These are phyloP conservation scores for Heliocybe sulcata DNA, from an alignment of 1,284 basidiomycete species.

Conservation along the genomic window DNA sequence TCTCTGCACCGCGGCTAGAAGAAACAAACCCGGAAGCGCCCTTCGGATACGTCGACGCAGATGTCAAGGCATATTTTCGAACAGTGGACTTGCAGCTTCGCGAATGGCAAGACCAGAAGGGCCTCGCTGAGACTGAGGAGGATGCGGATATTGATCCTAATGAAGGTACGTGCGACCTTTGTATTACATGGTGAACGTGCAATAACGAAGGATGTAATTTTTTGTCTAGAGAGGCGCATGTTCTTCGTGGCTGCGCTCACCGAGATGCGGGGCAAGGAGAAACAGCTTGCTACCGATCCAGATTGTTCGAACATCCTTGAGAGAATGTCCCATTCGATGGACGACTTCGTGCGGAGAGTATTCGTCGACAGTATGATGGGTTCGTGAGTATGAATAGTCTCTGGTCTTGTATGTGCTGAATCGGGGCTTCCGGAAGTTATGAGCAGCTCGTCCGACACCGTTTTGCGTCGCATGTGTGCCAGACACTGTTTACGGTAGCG, in stretches of 20 bases:
- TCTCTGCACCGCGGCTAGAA: constrained; percentile 26
- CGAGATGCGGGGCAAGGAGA: constrained; percentile 84
- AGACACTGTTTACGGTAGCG: constrained; percentile 75
- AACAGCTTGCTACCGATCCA: constrained; percentile 84
- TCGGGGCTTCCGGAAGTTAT: constrained; percentile 36
- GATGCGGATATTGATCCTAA: constrained; percentile 58
- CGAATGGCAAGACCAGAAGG: constrained; percentile 63
- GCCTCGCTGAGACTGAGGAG: constrained; percentile 21
- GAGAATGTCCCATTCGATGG: constrained; percentile 85
- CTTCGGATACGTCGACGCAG: constrained; percentile 82
- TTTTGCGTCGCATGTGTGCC: constrained; percentile 90
- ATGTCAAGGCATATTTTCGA: constrained; percentile 87
- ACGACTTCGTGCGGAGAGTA: constrained; percentile 86
- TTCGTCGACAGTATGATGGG: constrained; percentile 81
- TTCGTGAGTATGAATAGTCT: constrained; percentile 51
- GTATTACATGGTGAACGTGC: no score
- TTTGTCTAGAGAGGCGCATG: constrained; percentile 64
- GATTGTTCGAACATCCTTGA: constrained; percentile 88
- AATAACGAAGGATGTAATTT: no score
- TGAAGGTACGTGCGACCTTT: constrained; percentile 50
- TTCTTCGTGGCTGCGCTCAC: constrained; percentile 81
- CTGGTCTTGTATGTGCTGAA: constrained; percentile 1
- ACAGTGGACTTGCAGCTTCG: constrained; percentile 82
- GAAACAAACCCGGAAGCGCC: constrained; percentile 63
- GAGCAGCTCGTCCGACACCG: constrained; percentile 68